These are phyloP conservation scores for Litsea cubeba DNA, from an alignment of 164 flowering plant species.

Conservation along the genomic window DNA sequence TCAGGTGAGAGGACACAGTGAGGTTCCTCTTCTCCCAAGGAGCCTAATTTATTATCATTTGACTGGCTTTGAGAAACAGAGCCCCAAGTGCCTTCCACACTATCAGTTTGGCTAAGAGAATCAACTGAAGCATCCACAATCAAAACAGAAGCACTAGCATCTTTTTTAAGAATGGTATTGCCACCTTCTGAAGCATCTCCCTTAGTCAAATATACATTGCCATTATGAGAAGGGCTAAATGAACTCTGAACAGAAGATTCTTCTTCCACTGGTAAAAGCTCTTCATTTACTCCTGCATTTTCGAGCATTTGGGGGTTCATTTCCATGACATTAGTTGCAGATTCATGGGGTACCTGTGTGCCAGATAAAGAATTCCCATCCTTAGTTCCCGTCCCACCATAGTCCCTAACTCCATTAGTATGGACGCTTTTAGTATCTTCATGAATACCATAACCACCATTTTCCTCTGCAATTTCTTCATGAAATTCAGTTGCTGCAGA, in stretches of 20 bases:
- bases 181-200: conserved; percentile 23
- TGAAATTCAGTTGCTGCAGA: conserved; percentile 15
- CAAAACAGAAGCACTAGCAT: conserved; percentile 21
- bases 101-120: conserved; percentile 56
- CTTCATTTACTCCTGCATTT: conserved; percentile 2
- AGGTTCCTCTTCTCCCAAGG: conserved; percentile 17
- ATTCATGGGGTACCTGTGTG: conserved; percentile 8
- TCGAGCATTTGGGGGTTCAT: background rate
- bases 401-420: background rate
- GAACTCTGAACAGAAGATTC: conserved; percentile 19
- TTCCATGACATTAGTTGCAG: conserved; percentile 5
- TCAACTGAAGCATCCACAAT: conserved; percentile 32
- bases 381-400: conserved; percentile 5
- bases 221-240: conserved; percentile 14
- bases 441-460: background rate
- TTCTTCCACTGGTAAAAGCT: conserved; percentile 8
- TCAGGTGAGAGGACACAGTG: background rate
- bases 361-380: background rate
- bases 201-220: conserved; percentile 10
- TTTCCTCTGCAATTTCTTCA: background rate
- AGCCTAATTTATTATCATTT: conserved; percentile 1
- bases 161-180: conserved; percentile 22
- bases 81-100: conserved; percentile 73
- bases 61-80: background rate
- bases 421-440: conserved; percentile 13